phyloP scores from a whole-genome alignment of 106 monocot genomes.

The Phalaenopsis equestris region DNA sequence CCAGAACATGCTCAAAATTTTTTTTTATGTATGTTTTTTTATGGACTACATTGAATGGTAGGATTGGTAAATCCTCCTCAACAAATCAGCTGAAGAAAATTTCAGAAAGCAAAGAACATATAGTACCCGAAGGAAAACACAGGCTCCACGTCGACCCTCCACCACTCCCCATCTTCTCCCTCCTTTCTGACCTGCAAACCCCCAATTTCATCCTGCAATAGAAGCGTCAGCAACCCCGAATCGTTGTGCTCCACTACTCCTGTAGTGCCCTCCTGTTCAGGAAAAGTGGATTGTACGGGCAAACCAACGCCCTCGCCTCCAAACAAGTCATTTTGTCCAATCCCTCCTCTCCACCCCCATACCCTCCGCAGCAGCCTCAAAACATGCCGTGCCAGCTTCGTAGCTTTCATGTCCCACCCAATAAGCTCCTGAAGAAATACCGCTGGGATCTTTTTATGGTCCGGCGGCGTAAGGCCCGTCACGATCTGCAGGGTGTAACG shows the following conservation, averaged over 20 bases:
- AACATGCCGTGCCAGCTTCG: constrained; percentile 20
- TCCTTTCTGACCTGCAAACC: constrained; percentile 52
- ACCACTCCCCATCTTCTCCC: constrained; percentile 11
- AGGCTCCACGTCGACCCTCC: constrained; percentile 44
- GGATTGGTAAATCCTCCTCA: too few relatives aligned
- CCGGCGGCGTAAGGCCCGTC: constrained; percentile 13
- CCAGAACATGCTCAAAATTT: too few relatives aligned
- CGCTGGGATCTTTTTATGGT: constrained; percentile 24
- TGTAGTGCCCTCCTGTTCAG: constrained; percentile 63
- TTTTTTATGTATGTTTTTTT: too few relatives aligned
- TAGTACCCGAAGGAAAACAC: constrained; percentile 33
- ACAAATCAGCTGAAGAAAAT: too few relatives aligned
- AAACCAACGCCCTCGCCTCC: constrained; percentile 46
- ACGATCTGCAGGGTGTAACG: constrained; percentile 34
- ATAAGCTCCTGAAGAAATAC: constrained; percentile 31
- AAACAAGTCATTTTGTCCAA: constrained; percentile 32
- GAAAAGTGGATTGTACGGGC: constrained; percentile 75
- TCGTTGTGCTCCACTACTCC: constrained; percentile 55
- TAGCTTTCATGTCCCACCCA: constrained; percentile 32
- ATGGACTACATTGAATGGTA: too few relatives aligned
- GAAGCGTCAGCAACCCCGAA: constrained; percentile 48
- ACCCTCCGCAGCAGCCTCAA: constrained; percentile 59
- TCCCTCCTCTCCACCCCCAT: constrained; percentile 29
- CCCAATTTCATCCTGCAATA: constrained; percentile 49
- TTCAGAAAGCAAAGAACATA: neutral